Evolutionary conservation across 805 yeast species (phyloP), one percentile per base, ranked within the genome.

Genomic region (Candida yuanshanica): DNA sequence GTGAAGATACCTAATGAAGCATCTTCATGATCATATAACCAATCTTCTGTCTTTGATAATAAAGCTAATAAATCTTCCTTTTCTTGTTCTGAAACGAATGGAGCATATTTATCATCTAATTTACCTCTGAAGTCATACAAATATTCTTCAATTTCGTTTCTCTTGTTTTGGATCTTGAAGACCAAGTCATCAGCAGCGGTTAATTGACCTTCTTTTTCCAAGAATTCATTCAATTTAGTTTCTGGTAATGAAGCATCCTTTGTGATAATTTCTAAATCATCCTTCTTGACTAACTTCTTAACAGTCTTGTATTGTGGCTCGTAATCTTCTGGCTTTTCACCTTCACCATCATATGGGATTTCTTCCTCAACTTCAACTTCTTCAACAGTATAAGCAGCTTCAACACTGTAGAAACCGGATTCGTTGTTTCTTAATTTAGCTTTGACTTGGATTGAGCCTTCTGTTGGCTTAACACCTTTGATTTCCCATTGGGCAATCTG

Each of bases 11-110:
- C 99, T 79, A 93, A 90, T 60, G 90, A 76, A 49, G 97, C 79
- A 66, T 93, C 99, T 63, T 86, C 89, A 62, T 98, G 98, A 43
- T 89, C 99, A 69, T 93, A 93, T 60, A 93, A 79, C 99, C 99
- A 93, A 62, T 91, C 96, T 77, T 93, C 99, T 52, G 98, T 80
- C 65, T 81, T 83, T 60, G 74, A 64, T 63, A 93, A 77, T 75
- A 83, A 75, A 46, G 70, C 84, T 37, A 76, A 65, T 59, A 93
- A 75, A 61, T 77, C 84, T 50, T 69, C 71, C 79, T 91, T 91
- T 77, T 93, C 99, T 59, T 80, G 88, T 46, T 83, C 95, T 52
- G 84, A 75, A 44, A 97, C 96, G 63, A 90, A 93, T 56, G 74
- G 81, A 53, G 85, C 76, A 65, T 91, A 91, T 57, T 81, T 81